phyloP scores from a whole-genome alignment of 495 filamentous ascomycete genomes.

The Tuber borchii region DNA sequence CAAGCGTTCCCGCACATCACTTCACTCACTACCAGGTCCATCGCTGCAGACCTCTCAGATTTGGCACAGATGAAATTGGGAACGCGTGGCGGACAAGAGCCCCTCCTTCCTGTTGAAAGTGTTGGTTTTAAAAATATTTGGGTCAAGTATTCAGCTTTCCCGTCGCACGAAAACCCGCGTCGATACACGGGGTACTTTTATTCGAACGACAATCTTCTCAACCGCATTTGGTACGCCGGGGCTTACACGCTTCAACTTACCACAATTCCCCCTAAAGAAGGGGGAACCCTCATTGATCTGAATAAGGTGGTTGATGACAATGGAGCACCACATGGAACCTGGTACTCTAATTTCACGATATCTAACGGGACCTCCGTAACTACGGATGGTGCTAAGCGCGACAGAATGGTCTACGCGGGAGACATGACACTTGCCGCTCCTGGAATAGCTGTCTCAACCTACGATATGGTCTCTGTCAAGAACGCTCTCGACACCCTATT shows the following conservation, averaged over 20 bases:
- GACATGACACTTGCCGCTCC: conserved; percentile 50
- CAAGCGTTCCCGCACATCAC: conserved; percentile 22
- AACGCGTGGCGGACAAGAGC: conserved; percentile 9
- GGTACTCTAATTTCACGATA: conserved; percentile 49
- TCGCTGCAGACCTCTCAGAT: conserved; percentile 2
- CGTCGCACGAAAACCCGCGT: conserved; percentile 41
- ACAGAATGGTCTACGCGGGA: conserved; percentile 54
- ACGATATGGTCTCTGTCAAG: conserved; percentile 46
- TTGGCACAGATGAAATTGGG: neutral
- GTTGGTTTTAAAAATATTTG: conserved; percentile 33
- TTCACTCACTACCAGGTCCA: conserved; percentile 6
- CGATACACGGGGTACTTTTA: conserved; percentile 52
- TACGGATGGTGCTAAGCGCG: conserved; percentile 54
- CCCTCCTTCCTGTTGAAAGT: conserved; percentile 30
- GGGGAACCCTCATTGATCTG: conserved; percentile 48
- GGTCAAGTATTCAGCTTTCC: conserved; percentile 45
- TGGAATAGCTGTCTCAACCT: conserved; percentile 46
- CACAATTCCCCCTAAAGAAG: conserved; percentile 50
- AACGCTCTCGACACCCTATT: conserved; percentile 49
- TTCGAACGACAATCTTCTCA: conserved; percentile 47
- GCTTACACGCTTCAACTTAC: conserved; percentile 57
- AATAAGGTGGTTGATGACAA: conserved; percentile 44
- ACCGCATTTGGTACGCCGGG: conserved; percentile 59
- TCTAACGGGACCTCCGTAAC: conserved; percentile 50
- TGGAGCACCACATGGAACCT: conserved; percentile 42